These are phyloP conservation scores for Orbilia ellipsospora DNA, from an alignment of 2,329 filamentous ascomycete genomes.

Conservation along the genomic window DNA sequence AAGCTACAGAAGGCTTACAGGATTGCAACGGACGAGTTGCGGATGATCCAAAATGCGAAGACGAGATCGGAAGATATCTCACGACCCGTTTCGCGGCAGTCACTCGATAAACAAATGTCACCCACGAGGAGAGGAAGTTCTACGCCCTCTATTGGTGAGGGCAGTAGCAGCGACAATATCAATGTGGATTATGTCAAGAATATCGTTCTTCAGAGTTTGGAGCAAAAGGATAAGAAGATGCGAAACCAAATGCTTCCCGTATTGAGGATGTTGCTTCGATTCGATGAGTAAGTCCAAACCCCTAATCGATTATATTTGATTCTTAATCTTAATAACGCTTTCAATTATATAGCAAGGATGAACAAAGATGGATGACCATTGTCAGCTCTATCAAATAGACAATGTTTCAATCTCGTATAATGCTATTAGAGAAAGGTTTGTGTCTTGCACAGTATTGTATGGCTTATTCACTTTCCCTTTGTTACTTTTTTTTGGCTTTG, in stretches of 20 bases:
- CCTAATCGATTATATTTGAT: conserved; percentile 60
- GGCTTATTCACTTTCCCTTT: neutral
- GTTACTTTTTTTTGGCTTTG: neutral
- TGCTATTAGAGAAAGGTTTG: conserved; percentile 21
- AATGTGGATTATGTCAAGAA: conserved; percentile 80
- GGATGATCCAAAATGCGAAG: conserved; percentile 58
- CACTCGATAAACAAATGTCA: conserved; percentile 46
- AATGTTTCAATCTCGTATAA: neutral
- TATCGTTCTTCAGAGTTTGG: conserved; percentile 81
- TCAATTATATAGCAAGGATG: conserved; percentile 70
- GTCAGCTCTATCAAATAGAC: conserved; percentile 65
- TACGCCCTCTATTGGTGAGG: conserved; percentile 39
- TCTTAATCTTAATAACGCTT: conserved; percentile 13
- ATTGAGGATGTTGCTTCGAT: conserved; percentile 78
- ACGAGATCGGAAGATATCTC: conserved; percentile 43
- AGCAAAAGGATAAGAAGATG: conserved; percentile 81
- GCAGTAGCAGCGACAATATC: conserved; percentile 56
- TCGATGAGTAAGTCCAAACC: conserved; percentile 66
- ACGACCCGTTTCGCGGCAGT: conserved; percentile 43
- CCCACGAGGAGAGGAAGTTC: conserved; percentile 47
- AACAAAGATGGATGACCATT: conserved; percentile 86
- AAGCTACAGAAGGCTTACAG: conserved; percentile 78
- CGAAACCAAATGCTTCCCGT: conserved; percentile 81
- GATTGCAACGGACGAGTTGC: conserved; percentile 60
- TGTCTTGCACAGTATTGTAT: neutral